A percentile compares a stretch with the other conserved stretches of the same genome.
Evolutionary conservation across 2,329 filamentous ascomycete genomes (phyloP).

Genomic region (Trichoderma sp.): DNA sequence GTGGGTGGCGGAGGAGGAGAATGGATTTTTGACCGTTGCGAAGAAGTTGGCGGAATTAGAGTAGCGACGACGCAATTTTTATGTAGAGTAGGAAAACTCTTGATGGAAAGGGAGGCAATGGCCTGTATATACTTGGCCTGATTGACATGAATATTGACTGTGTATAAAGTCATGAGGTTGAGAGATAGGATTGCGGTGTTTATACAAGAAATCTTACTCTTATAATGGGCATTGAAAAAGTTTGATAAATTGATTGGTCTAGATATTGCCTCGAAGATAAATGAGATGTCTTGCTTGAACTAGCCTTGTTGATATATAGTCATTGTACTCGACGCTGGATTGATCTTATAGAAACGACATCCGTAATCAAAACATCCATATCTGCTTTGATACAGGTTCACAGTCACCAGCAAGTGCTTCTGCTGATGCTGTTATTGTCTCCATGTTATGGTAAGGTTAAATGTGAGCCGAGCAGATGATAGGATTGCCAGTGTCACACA

Average conservation of each 20-base stretch:
- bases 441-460: too few species aligned
- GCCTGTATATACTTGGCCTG: not conserved
- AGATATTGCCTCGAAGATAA: not conserved
- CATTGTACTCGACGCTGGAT: not conserved
- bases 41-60: conserved; percentile 35
- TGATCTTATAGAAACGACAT: not conserved
- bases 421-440: not conserved
- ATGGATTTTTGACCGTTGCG: conserved; percentile 41
- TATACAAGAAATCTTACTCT: too few species aligned
- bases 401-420: not conserved
- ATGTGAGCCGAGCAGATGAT: not conserved
- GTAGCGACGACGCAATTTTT: not conserved
- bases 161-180: not conserved
- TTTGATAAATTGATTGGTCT: not conserved
- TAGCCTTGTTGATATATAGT: not conserved
- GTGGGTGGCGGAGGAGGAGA: conserved; percentile 43
- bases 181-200: not conserved
- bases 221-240: not conserved
- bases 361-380: not conserved
- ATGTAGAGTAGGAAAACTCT: not conserved
- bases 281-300: not conserved
- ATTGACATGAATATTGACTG: not conserved
- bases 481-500: not conserved
- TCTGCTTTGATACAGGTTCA: not conserved
- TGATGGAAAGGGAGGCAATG: not conserved